These are phyloP conservation scores for Crepidotus variabilis DNA, from an alignment of 768 basidiomycete species.

Conservation along the genomic window DNA sequence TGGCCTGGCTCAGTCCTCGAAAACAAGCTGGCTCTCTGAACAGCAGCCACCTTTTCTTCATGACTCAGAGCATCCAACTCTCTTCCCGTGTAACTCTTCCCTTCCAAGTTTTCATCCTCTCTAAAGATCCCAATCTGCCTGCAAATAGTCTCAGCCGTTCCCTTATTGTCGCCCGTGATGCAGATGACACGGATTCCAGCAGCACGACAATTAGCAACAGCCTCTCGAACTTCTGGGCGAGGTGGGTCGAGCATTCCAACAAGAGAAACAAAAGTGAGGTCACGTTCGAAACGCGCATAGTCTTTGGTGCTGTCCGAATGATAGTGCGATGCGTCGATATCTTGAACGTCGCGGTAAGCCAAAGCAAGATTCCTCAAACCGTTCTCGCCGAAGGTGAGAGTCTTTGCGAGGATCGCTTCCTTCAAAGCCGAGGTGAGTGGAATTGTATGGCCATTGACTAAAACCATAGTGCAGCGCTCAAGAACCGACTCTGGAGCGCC, in stretches of 20 bases:
- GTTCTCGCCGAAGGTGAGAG: constrained; percentile 67
- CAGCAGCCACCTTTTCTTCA: constrained; percentile 81
- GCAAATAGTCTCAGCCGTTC: constrained; percentile 96
- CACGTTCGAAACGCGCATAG: constrained; percentile 86
- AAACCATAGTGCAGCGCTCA: constrained; percentile 77
- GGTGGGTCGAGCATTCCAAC: constrained; percentile 99
- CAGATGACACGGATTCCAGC: constrained; percentile 96
- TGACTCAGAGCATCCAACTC: constrained; percentile 82
- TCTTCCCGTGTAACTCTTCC: constrained; percentile 92
- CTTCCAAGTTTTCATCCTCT: constrained; percentile 82
- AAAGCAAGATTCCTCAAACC: constrained; percentile 91
- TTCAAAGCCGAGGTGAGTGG: constrained; percentile 66
- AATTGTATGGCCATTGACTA: constrained; percentile 58
- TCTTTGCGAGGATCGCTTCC: constrained; percentile 56
- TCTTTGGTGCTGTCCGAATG: constrained; percentile 73
- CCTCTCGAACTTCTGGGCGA: constrained; percentile 84
- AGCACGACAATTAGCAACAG: constrained; percentile 85
- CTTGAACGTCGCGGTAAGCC: constrained; percentile 77
- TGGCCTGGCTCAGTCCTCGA: constrained; percentile 92
- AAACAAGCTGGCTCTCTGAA: constrained; percentile 87
- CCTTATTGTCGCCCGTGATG: constrained; percentile 98
- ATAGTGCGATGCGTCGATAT: constrained; percentile 80
- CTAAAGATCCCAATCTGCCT: constrained; percentile 93
- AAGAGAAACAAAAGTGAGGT: constrained; percentile 91
- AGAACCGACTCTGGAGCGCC: constrained; percentile 95